Evolutionary conservation across 495 filamentous ascomycete genomes (phyloP).

Genomic region (Clavariopsis aquatica): DNA sequence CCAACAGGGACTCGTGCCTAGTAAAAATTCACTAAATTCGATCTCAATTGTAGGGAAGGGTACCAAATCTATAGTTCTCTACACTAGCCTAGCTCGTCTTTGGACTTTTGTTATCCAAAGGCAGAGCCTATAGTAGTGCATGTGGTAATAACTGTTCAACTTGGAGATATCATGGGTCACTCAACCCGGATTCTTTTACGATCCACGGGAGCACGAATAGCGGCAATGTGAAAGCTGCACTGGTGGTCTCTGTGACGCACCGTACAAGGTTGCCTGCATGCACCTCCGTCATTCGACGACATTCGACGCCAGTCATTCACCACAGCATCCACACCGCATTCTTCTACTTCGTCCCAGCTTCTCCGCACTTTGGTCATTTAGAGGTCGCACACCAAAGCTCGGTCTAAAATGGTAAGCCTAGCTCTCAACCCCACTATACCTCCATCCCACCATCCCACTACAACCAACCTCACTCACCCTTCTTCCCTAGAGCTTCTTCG

Average conservation of each 20-base stretch:
- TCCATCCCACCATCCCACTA: not conserved
- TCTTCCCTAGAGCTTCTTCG: constrained; percentile 37
- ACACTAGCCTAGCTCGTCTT: too few species aligned
- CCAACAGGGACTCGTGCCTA: too few species aligned
- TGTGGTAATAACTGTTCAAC: too few species aligned
- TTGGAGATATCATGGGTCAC: too few species aligned
- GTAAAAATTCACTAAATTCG: too few species aligned
- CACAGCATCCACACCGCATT: not conserved
- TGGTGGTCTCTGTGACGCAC: not conserved
- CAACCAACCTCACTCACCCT: not conserved
- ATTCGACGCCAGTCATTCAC: not conserved
- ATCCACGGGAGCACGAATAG: too few species aligned
- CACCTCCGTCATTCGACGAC: not conserved
- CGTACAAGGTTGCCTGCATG: not conserved
- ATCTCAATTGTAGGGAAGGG: too few species aligned
- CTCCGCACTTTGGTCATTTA: not conserved
- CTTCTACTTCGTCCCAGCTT: not conserved
- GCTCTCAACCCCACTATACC: too few species aligned
- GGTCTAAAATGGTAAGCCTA: not conserved
- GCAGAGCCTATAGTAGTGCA: too few species aligned
- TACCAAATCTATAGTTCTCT: too few species aligned
- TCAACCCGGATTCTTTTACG: too few species aligned
- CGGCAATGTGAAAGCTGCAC: not conserved
- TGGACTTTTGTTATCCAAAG: too few species aligned
- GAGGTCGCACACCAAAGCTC: not conserved